Base-by-base conservation (phyloP, 805 yeast species). In the Lachancea waltii region DNA sequence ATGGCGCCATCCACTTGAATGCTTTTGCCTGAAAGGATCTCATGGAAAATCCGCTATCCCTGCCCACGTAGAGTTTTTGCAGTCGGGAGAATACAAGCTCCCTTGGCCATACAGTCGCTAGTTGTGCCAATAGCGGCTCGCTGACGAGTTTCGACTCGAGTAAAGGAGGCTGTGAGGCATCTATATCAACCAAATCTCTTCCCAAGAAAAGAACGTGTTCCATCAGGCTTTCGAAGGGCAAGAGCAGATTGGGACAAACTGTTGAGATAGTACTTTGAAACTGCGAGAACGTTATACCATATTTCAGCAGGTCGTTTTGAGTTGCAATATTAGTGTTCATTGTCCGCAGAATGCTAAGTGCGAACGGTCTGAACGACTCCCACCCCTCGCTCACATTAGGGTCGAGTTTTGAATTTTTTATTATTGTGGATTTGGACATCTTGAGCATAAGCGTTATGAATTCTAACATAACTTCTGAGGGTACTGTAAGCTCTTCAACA, bases 1-100 rank as follows among this genome's bases (percentile, higher is more conserved):
- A 75, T 0, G 96, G 95, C 0, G 95, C 92, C 48, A 75, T 78
- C 95, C 97, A 90, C 50, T 87, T 85, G 65, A 85, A 77, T 0
- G 81, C 82, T 45, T 80, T 85, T 40, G 81, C 73, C 60, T 89
- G 95, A 41, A 90, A 72, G 0, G 95, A 81, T 21, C 95, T 65
- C 72, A 89, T 85, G 0, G 95, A 85, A 56, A 84, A 90, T 2
- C 97, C 97, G 35, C 50, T 46, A 22, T 58, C 81, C 7, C 85
- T 64, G 0, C 94, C 96, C 7, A 71, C 67, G 50, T 80, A 89
- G 8, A 89, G 68, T 48, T 75, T 77, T 30, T 75, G 67, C 37
- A 83, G 53, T 30, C 73, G 69, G 3, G 72, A 62, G 16, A 63
- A 64, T 0, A 75, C 61, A 3, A 73, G 46, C 20, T 64, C 70